Conservation (phyloP, 805 yeast species). For the Cyberlindnera petersonii region DNA sequence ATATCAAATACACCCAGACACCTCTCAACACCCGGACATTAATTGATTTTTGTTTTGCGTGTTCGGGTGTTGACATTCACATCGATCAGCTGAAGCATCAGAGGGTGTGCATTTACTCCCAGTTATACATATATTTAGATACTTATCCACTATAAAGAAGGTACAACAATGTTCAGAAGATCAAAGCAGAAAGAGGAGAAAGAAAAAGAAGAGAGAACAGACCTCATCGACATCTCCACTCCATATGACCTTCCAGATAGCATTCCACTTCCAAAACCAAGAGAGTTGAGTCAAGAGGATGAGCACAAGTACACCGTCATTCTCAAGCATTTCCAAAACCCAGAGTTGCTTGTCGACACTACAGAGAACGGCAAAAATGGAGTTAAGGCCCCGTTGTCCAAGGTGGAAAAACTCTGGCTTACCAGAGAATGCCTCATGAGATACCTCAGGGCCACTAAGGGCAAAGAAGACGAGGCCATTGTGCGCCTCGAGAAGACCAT, state of each 20-base stretch:
- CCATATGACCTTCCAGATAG: constrained; percentile 58
- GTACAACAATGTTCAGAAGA: constrained; percentile 18
- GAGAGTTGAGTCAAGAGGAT: constrained; percentile 29
- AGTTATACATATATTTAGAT: too few species aligned
- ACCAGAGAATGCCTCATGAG: constrained; percentile 86
- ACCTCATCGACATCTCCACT: constrained; percentile 29
- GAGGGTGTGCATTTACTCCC: too few species aligned
- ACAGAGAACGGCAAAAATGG: constrained; percentile 19
- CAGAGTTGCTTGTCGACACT: constrained; percentile 33
- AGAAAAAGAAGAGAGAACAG: constrained; percentile 16
- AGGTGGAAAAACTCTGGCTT: constrained; percentile 81
- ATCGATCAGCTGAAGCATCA: too few species aligned
- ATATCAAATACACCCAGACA: background rate
- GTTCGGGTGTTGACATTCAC: too few species aligned
- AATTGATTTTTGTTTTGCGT: too few species aligned
- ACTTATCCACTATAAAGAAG: too few species aligned
- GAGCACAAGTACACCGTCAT: constrained; percentile 48
- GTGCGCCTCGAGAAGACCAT: constrained; percentile 70
- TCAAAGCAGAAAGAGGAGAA: constrained; percentile 17
- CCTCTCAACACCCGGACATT: too few species aligned
- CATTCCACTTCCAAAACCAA: constrained; percentile 35
- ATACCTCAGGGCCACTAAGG: constrained; percentile 90
- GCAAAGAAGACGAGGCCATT: constrained; percentile 71
- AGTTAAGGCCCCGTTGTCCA: constrained; percentile 39
- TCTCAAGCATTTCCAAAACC: constrained; percentile 51